A percentile compares a stretch with the other conserved stretches of the same genome.
phyloP scores from a whole-genome alignment of 176 grass and related monocot genomes.

The Eleusine indica region DNA sequence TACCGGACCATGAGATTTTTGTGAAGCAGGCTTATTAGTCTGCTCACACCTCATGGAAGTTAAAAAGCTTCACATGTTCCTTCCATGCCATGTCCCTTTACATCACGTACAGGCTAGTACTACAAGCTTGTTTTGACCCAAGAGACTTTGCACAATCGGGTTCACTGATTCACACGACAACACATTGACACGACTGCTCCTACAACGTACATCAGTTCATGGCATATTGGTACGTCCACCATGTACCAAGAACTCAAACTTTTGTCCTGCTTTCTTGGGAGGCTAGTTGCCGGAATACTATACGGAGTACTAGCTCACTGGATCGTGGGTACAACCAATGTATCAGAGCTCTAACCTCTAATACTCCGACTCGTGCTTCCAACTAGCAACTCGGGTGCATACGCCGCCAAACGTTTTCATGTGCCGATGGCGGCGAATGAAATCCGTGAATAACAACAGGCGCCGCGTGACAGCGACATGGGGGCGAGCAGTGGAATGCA shows the following conservation, averaged over 20 bases:
- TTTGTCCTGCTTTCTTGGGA: background rate
- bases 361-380: background rate
- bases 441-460: constrained; percentile 27
- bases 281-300: background rate
- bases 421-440: background rate
- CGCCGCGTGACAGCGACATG: constrained; percentile 9
- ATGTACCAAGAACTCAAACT: background rate
- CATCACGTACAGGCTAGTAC: no score
- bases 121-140: background rate
- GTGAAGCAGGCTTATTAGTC: no score
- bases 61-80: no score
- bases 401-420: constrained; percentile 20
- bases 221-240: background rate
- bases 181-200: background rate
- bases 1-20: no score
- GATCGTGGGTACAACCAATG: no score
- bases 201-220: background rate
- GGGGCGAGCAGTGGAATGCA: constrained; percentile 41
- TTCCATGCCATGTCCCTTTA: no score
- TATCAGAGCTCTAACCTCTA: no score
- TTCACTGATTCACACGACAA: background rate
- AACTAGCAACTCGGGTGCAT: background rate
- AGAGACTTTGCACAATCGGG: background rate
- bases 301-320: no score
- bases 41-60: no score